Percentiles rank a stretch among this genome's conserved stretches.
phyloP scores from a whole-genome alignment of 2,329 filamentous ascomycete genomes.

The Fusarium robinianum region DNA sequence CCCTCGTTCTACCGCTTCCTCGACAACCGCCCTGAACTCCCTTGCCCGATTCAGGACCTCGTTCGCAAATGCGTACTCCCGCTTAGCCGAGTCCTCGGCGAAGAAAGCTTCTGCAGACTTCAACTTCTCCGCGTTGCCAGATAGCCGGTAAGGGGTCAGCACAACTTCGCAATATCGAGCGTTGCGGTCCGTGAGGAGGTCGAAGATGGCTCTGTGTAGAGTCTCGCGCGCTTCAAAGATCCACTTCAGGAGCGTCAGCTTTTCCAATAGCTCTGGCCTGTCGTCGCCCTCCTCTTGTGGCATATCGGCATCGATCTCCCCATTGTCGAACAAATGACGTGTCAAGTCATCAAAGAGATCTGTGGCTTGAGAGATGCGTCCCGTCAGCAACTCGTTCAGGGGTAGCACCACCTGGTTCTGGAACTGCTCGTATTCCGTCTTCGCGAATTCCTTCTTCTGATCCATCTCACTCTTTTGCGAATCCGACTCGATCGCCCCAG shows the following conservation, averaged over 20 bases:
- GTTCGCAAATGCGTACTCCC: conserved; percentile 70
- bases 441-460: conserved; percentile 71
- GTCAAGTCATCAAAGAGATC: conserved; percentile 78
- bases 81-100: conserved; percentile 72
- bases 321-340: conserved; percentile 71
- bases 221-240: conserved; percentile 92
- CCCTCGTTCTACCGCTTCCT: conserved; percentile 82
- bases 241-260: conserved; percentile 94
- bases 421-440: conserved; percentile 82
- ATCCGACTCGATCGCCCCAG: conserved; percentile 78
- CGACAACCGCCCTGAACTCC: conserved; percentile 77
- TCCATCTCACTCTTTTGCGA: conserved; percentile 72
- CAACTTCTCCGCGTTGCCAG: conserved; percentile 78
- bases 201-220: conserved; percentile 82
- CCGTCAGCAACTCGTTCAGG: conserved; percentile 77
- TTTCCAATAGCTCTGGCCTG: conserved; percentile 89
- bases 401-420: conserved; percentile 83
- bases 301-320: conserved; percentile 70
- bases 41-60: conserved; percentile 74
- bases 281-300: conserved; percentile 96
- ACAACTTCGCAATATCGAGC: conserved; percentile 85
- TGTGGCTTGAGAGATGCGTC: conserved; percentile 74
- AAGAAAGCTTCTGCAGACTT: conserved; percentile 83
- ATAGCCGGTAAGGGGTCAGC: conserved; percentile 74
- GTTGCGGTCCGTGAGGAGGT: conserved; percentile 83